Evolutionary conservation across 441 rosid species (phyloP), one percentile per base, ranked within the genome.

Genomic region (Pelargonium fulgidum): DNA sequence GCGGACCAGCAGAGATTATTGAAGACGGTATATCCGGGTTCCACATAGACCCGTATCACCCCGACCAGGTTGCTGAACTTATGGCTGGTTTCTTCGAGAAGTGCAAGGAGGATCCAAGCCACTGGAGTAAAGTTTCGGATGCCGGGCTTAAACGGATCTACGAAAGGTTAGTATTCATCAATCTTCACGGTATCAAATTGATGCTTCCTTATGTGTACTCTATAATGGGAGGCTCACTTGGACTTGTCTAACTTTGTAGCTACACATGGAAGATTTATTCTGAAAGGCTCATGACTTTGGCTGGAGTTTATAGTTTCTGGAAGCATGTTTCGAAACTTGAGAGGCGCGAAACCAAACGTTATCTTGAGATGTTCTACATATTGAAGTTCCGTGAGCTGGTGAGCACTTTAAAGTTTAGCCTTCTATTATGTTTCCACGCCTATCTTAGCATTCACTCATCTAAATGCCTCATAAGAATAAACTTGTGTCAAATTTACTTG

Each of bases 261-360:
- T 92, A 90, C 73, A 92, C 94, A 24, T 94, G 99, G 99, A 85
- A 90, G 79, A 89, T 87, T 47, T 94, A 94, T 69, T 94, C 98
- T 0, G 98, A 90, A 70, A 87, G 94, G 75, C 82, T 92, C 48
- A 74, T 90, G 91, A 87, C 97, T 68, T 73, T 90, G 82, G 98
- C 97, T 72, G 97, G 98, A 61, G 99, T 87, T 1, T 94, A 90
- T 81, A 79, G 96, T 68, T 90, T 92, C 75, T 92, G 99, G 97
- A 94, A 89, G 76, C 84, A 88, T 63, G 97, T 80, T 33, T 94
- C 99, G 0, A 94, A 92, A 66, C 84, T 94, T 3, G 98, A 94
- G 62, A 86, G 98, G 80, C 86, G 82, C 10, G 99, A 85, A 82
- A 87, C 89, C 48, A 81, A 90, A 9, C 68, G 96, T 76, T 92